A percentile compares a stretch with the other conserved stretches of the same genome.
Evolutionary conservation across 306 rosid species (phyloP).

Genomic region (Quercus agrifolia): DNA sequence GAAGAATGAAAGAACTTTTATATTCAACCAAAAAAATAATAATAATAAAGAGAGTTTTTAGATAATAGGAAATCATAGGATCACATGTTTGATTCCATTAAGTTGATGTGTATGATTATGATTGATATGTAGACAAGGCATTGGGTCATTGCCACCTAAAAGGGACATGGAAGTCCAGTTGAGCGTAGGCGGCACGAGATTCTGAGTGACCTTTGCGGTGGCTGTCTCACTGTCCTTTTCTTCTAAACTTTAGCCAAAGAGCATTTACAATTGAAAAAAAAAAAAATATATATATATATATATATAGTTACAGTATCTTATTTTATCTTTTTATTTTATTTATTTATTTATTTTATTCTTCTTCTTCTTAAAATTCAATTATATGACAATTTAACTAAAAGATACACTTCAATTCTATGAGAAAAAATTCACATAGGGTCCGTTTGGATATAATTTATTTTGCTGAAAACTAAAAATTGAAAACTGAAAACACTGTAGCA

Average conservation of each 20-base stretch:
- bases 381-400: too few relatives aligned
- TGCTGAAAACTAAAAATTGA: too few relatives aligned
- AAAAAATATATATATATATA: too few relatives aligned
- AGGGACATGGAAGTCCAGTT: neutral
- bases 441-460: too few relatives aligned
- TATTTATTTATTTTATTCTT: too few relatives aligned
- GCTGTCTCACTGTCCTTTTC: neutral
- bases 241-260: neutral
- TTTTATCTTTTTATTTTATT: too few relatives aligned
- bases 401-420: rapidly evolving
- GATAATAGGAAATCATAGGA: neutral
- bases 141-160: slow-evolving; percentile 20
- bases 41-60: too few relatives aligned
- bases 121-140: slow-evolving; percentile 22
- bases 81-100: slow-evolving; percentile 9
- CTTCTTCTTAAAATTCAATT: too few relatives aligned
- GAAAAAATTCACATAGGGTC: too few relatives aligned
- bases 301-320: neutral
- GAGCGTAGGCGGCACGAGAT: slow-evolving; percentile 2
- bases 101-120: neutral
- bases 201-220: neutral
- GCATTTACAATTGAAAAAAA: neutral
- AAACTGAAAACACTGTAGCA: too few relatives aligned
- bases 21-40: too few relatives aligned
- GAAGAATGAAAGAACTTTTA: slow-evolving; percentile 7